These are phyloP conservation scores for Xylaria sp. DNA, from an alignment of 2,329 filamentous ascomycete species.

Conservation along the genomic window DNA sequence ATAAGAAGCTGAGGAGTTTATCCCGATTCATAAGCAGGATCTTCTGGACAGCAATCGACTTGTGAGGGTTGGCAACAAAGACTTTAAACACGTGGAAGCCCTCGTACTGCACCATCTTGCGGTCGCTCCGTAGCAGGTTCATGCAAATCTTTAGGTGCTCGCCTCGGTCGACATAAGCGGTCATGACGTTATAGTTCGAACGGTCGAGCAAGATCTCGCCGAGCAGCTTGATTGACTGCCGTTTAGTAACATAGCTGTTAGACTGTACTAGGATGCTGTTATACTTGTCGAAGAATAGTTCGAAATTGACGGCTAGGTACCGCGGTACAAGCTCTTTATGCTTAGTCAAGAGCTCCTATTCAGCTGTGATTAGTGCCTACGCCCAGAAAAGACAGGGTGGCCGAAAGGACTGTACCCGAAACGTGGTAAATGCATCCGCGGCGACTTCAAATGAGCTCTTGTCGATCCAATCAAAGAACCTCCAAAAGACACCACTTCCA, in stretches of 20 bases:
- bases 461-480: constrained; percentile 97
- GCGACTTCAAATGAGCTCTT: constrained; percentile 96
- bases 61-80: constrained; percentile 98
- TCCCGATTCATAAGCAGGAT: constrained; percentile 97
- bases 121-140: constrained; percentile 93
- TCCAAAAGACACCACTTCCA: constrained; percentile 92
- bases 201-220: constrained; percentile 94
- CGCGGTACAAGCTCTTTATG: constrained; percentile 92
- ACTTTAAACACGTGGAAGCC: constrained; percentile 99
- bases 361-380: constrained; percentile 31
- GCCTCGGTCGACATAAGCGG: constrained; percentile 91
- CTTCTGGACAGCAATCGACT: constrained; percentile 93
- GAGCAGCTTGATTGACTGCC: constrained; percentile 96
- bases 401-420: constrained; percentile 69
- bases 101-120: constrained; percentile 99
- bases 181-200: constrained; percentile 98
- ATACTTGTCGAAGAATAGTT: constrained; percentile 91
- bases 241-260: constrained; percentile 96
- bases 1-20: constrained; percentile 86
- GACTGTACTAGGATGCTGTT: constrained; percentile 89
- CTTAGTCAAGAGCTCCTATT: constrained; percentile 84
- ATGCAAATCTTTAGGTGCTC: constrained; percentile 98
- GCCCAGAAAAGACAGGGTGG: neutral
- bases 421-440: constrained; percentile 97
- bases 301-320: constrained; percentile 90